Evolutionary conservation across 2,329 filamentous ascomycete genomes (phyloP).

Genomic region (Pseudocercospora eumusae): DNA sequence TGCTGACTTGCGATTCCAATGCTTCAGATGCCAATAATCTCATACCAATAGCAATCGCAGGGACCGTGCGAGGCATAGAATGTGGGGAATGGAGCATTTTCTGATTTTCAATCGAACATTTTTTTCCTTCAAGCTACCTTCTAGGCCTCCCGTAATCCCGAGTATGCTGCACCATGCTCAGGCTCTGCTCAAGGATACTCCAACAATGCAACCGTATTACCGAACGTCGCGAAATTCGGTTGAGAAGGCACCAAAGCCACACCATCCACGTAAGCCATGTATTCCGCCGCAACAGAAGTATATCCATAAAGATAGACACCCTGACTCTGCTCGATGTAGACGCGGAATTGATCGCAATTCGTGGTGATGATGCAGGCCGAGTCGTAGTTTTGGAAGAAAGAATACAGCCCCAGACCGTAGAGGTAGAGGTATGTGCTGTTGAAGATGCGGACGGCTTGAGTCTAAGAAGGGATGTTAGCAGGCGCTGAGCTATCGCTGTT

Average conservation of each 20-base stretch:
- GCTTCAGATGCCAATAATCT: too few relatives aligned
- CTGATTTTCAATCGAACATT: too few relatives aligned
- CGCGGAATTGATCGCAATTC: conserved; percentile 54
- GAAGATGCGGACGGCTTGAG: conserved; percentile 73
- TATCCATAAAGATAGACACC: conserved; percentile 49
- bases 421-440: conserved; percentile 57
- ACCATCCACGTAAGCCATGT: conserved; percentile 46
- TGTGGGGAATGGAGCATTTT: too few relatives aligned
- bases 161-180: too few relatives aligned
- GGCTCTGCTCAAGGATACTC: conserved; percentile 7
- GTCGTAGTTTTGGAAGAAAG: conserved; percentile 59
- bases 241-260: conserved; percentile 30
- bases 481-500: background rate
- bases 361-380: conserved; percentile 50
- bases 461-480: conserved; percentile 31
- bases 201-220: conserved; percentile 8
- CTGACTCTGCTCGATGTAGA: conserved; percentile 46
- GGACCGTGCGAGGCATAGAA: too few relatives aligned
- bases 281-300: conserved; percentile 49
- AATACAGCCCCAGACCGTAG: conserved; percentile 59
- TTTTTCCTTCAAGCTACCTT: too few relatives aligned
- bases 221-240: conserved; percentile 9
- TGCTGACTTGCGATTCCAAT: too few relatives aligned
- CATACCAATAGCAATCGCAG: too few relatives aligned
- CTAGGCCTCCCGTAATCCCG: too few relatives aligned